Conservation (phyloP, 257 asterid species). For the Solanum pimpinellifolium region DNA sequence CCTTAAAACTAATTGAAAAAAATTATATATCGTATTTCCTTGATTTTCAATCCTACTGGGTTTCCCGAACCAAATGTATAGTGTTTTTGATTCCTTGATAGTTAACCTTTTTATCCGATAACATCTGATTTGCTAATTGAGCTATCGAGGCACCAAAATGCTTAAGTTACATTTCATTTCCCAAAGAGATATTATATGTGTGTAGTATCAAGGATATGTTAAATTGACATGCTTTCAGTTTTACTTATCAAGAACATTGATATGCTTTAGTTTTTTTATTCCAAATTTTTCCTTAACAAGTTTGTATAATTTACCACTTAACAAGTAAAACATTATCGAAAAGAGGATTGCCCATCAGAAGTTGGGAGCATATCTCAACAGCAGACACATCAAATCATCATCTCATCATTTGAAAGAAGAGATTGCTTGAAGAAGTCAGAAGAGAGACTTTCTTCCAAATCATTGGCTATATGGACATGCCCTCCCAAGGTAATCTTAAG, state of each 20-base stretch:
- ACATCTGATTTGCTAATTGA: too few species aligned
- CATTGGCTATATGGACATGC: conserved; percentile 13
- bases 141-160: too few species aligned
- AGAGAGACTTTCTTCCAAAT: not conserved
- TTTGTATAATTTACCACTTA: not conserved
- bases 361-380: not conserved
- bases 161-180: not conserved
- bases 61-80: too few species aligned
- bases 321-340: not conserved
- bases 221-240: not conserved
- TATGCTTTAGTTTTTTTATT: not conserved
- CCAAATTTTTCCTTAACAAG: not conserved
- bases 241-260: not conserved
- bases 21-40: too few species aligned
- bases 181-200: not conserved
- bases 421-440: not conserved
- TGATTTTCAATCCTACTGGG: too few species aligned
- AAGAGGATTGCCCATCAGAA: not conserved
- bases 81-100: too few species aligned
- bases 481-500: conserved; percentile 9
- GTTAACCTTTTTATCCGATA: too few species aligned
- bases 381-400: too few species aligned
- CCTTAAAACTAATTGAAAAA: too few species aligned
- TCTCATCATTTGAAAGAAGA: too few species aligned
- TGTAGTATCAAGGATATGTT: not conserved